Evolutionary conservation across 306 rosid genomes (phyloP), one percentile per base, ranked within the genome.

Genomic region (Trifolium pratense): DNA sequence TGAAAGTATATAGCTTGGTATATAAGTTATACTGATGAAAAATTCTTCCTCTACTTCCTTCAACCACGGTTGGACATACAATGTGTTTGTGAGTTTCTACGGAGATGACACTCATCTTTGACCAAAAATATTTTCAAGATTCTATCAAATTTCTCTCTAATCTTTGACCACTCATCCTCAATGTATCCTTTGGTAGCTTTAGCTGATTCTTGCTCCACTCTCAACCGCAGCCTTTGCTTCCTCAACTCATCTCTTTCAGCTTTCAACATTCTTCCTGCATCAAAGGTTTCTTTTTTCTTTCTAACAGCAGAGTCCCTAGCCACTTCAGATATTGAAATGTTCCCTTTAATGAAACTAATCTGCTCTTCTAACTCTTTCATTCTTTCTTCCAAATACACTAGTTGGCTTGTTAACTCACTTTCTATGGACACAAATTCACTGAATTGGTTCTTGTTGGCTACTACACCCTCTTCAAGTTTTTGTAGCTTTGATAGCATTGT

Each of bases 41-140:
- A 18, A 23, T 17, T 75, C 66, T 21, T 25, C 55, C 3, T 68
- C 75, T 11, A 42, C 14, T 56, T 57, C 29, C 25, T 77, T 61
- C 65, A 69, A 37, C 71, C 66, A 71, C 16, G 77, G 81, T 2
- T 63, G 77, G 77, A 63, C 60, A 8, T 55, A 71, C 21, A 78
- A 78, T 78, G 82, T 71, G 13, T 78, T 78, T 6, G 43, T 71
- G 6, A 78, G 82, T 58, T 71, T 78, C 62, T 8, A 7, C 1
- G 81, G 81, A 1, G 71, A 39, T 39, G 81, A 78, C 3, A 78
- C 77, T 0, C n/a, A n/a, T n/a, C n/a, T n/a, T n/a, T n/a, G n/a
- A n/a, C n/a, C n/a, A n/a, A n/a, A n/a, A n/a, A n/a, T n/a, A n/a
- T 40, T 40, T 18, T 17, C 20, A 69, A 40, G 21, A 72, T 25